These are phyloP conservation scores for Yamadazyma taylorii DNA, from an alignment of 1,139 yeast species.

Conservation along the genomic window DNA sequence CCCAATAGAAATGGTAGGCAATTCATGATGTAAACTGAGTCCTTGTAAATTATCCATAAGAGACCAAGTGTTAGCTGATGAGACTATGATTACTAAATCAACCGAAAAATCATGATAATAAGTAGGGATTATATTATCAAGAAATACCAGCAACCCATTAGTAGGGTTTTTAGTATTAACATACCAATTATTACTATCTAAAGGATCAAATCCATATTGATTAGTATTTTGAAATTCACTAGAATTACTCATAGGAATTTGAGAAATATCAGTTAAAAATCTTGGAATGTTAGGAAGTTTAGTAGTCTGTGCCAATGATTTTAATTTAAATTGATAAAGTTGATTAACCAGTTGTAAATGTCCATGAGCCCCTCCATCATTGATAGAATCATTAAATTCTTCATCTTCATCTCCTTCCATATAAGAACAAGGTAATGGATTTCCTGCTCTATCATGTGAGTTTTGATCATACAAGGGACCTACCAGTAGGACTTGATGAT, in stretches of 20 bases:
- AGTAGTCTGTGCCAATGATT: conserved; percentile 15
- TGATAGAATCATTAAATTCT: conserved; percentile 6
- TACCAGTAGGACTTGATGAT: conserved; percentile 32
- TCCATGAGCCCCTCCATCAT: conserved; percentile 37
- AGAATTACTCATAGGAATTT: neutral
- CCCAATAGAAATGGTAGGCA: conserved; percentile 30
- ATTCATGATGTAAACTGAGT: conserved; percentile 24
- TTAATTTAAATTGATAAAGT: conserved; percentile 25
- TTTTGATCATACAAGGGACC: conserved; percentile 31
- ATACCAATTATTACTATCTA: conserved; percentile 37
- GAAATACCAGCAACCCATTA: conserved; percentile 30
- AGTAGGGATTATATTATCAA: conserved; percentile 34
- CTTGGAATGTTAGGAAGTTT: conserved; percentile 12
- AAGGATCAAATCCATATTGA: conserved; percentile 36
- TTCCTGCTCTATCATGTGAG: conserved; percentile 2
- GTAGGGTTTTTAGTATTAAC: conserved; percentile 33
- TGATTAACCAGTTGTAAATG: conserved; percentile 36
- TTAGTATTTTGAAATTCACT: conserved; percentile 15
- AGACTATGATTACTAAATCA: conserved; percentile 40
- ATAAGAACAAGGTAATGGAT: neutral
- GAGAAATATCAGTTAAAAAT: neutral
- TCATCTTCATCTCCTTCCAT: neutral
- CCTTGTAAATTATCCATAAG: conserved; percentile 18
- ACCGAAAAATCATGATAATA: conserved; percentile 30
- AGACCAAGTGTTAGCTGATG: conserved; percentile 15